Conservation (phyloP, 495 filamentous ascomycete species). For the Glutinoglossum americanum region DNA sequence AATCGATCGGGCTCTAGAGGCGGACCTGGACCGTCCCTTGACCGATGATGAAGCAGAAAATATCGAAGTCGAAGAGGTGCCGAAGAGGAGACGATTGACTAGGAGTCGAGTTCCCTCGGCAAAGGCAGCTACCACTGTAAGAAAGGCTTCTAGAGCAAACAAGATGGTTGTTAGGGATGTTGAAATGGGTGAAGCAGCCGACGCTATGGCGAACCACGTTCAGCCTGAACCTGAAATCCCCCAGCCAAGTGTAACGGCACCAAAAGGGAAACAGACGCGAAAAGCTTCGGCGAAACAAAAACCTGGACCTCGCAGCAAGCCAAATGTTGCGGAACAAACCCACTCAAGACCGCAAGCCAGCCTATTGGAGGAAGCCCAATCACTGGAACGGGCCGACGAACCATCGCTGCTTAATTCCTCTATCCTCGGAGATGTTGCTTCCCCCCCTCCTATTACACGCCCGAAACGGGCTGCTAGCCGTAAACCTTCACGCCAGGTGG, state of each 20-base stretch:
- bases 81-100: slow-evolving; percentile 9
- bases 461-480: not conserved
- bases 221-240: not conserved
- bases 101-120: slow-evolving; percentile 8
- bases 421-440: not conserved
- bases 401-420: not conserved
- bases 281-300: slow-evolving; percentile 2
- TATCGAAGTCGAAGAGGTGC: not conserved
- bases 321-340: not conserved
- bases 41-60: slow-evolving; percentile 29
- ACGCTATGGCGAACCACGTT: not conserved
- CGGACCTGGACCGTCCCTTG: slow-evolving; percentile 38
- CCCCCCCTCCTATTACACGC: not conserved
- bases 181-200: not conserved
- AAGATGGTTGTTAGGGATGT: not conserved
- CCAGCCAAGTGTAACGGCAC: not conserved
- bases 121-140: not conserved
- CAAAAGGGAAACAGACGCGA: not conserved
- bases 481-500: not conserved
- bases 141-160: not conserved
- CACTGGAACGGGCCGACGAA: not conserved
- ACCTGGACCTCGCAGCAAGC: not conserved
- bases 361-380: not conserved
- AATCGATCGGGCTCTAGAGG: slow-evolving; percentile 44
- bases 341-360: not conserved